Conservation (phyloP, 169 alveolate species). For the Theileria orientalis region DNA sequence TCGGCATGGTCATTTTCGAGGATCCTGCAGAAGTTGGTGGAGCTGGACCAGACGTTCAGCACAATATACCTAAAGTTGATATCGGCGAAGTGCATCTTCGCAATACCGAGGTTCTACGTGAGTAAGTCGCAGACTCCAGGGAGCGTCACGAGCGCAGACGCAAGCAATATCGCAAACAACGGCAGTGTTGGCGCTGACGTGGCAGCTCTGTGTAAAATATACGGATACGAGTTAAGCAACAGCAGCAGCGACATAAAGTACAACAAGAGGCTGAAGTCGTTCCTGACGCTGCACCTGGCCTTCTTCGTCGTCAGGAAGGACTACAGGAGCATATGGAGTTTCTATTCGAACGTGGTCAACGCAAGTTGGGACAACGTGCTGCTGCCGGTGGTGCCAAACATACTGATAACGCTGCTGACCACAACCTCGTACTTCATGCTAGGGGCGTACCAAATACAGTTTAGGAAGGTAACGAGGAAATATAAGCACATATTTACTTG, state of each 20-base stretch:
- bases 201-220: too few species aligned
- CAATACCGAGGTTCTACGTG: slow-evolving; percentile 42
- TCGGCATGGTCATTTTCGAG: slow-evolving; percentile 65
- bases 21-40: not conserved
- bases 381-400: slow-evolving; percentile 31
- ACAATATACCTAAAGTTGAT: not conserved
- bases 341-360: slow-evolving; percentile 46
- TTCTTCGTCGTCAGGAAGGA: slow-evolving; percentile 43
- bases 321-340: slow-evolving; percentile 30
- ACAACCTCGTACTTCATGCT: slow-evolving; percentile 16
- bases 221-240: too few species aligned
- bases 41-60: not conserved
- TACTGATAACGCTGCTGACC: slow-evolving; percentile 30
- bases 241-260: not conserved
- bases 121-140: too few species aligned
- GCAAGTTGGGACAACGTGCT: slow-evolving; percentile 35
- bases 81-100: not conserved
- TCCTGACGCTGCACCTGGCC: slow-evolving; percentile 42
- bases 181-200: too few species aligned
- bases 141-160: too few species aligned
- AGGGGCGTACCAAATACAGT: slow-evolving; percentile 34
- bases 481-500: not conserved
- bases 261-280: slow-evolving; percentile 15
- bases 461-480: slow-evolving; percentile 40
- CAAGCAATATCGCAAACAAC: too few species aligned